Evolutionary conservation across 768 basidiomycete genomes (phyloP).

Genomic region (Suillus subalutaceus): DNA sequence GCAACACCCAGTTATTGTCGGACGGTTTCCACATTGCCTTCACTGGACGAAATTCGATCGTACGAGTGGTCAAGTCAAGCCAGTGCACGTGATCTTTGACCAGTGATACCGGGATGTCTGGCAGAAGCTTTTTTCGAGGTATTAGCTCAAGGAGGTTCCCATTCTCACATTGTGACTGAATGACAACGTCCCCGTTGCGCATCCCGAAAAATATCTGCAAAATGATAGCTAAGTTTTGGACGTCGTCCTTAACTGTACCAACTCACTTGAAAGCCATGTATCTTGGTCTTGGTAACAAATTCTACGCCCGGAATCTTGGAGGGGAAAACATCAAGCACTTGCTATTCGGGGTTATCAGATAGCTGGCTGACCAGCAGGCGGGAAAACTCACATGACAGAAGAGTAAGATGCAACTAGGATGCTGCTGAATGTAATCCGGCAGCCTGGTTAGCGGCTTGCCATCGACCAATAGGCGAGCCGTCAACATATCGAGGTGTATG

Average conservation of each 20-base stretch:
- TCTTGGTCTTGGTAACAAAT: slow-evolving; percentile 29
- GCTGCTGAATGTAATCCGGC: slow-evolving; percentile 32
- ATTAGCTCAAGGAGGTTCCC: slow-evolving; percentile 20
- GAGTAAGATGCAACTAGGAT: slow-evolving; percentile 38
- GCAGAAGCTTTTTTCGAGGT: slow-evolving; percentile 15
- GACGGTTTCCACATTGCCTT: slow-evolving; percentile 19
- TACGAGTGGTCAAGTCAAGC: slow-evolving; percentile 18
- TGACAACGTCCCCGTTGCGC: neutral
- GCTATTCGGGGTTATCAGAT: slow-evolving; percentile 12
- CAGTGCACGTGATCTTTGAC: slow-evolving; percentile 24
- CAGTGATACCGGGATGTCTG: slow-evolving; percentile 22
- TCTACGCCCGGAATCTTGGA: slow-evolving; percentile 36
- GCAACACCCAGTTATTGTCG: slow-evolving; percentile 20
- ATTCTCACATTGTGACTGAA: slow-evolving; percentile 3
- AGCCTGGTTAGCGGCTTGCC: slow-evolving; percentile 44
- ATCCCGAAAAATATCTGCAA: neutral
- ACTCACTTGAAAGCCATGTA: slow-evolving; percentile 27
- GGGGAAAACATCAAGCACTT: slow-evolving; percentile 39
- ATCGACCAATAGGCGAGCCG: slow-evolving; percentile 44
- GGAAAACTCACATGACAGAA: slow-evolving; percentile 37
- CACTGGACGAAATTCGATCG: slow-evolving; percentile 24
- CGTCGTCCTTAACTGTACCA: neutral
- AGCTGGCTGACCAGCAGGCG: neutral
- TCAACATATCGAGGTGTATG: slow-evolving; percentile 34
- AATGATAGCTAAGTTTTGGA: neutral